phyloP scores from a whole-genome alignment of 2,329 filamentous ascomycete genomes.

The Verticillium dahliae region DNA sequence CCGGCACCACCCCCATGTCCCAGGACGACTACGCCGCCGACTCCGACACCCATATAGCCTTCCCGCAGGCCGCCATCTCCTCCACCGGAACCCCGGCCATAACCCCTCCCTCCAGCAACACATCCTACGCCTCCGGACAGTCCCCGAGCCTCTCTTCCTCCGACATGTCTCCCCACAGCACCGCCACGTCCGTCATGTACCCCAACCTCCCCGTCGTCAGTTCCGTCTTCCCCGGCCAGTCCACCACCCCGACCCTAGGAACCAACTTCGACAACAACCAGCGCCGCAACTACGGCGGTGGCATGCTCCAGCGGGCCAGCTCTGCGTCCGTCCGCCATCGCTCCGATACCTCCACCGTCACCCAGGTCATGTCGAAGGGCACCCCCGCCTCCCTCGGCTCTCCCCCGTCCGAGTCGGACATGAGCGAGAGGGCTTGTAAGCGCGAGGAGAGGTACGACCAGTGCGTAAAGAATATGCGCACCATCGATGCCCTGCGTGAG shows the following conservation, averaged over 20 bases:
- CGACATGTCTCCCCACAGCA: conserved; percentile 62
- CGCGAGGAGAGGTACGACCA: conserved; percentile 57
- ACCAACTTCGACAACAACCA: conserved; percentile 58
- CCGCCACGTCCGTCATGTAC: conserved; percentile 61
- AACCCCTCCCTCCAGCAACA: conserved; percentile 67
- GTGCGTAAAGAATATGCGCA: conserved; percentile 61
- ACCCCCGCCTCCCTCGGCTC: conserved; percentile 40
- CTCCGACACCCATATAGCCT: conserved; percentile 51
- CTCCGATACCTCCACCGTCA: conserved; percentile 27
- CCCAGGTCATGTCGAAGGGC: conserved; percentile 39
- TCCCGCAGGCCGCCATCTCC: conserved; percentile 48
- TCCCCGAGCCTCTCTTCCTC: conserved; percentile 67
- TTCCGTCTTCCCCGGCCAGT: conserved; percentile 61
- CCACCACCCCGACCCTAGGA: conserved; percentile 65
- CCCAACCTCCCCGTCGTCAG: conserved; percentile 67
- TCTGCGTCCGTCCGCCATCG: conserved; percentile 31
- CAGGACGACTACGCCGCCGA: conserved; percentile 32
- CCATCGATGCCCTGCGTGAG: conserved; percentile 55
- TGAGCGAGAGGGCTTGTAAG: conserved; percentile 43
- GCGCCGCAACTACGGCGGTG: conserved; percentile 59
- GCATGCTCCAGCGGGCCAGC: conserved; percentile 57
- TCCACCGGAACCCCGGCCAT: conserved; percentile 68
- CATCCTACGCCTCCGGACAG: conserved; percentile 73
- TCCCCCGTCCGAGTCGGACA: conserved; percentile 49
- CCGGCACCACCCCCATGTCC: conserved; percentile 23